Evolutionary conservation across 345 rosid species (phyloP).

Genomic region (Salix exigua): DNA sequence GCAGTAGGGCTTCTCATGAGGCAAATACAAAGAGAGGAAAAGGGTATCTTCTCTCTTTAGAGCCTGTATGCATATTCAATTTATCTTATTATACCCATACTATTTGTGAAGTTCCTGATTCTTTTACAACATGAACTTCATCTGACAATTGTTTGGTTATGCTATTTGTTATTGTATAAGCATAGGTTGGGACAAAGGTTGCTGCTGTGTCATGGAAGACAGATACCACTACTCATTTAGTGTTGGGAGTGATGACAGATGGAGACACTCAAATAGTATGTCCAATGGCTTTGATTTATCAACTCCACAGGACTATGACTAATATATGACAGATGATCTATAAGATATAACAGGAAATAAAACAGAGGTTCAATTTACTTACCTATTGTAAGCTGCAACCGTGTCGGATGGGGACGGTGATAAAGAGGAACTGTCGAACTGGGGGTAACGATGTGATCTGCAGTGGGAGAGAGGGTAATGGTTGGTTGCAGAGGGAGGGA

Average conservation of each 20-base stretch:
- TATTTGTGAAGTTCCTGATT: neutral
- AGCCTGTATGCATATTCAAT: neutral
- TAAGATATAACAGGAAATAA: too few species aligned
- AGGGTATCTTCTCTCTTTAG: neutral
- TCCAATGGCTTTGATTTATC: slow-evolving; percentile 12
- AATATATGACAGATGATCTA: too few species aligned
- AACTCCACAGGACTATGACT: neutral
- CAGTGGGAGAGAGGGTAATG: too few species aligned
- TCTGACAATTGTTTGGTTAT: slow-evolving; percentile 1
- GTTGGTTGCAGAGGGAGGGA: too few species aligned
- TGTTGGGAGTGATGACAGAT: slow-evolving; percentile 78
- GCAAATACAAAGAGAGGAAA: neutral
- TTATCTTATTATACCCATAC: neutral
- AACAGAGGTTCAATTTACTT: too few species aligned
- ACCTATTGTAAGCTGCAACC: too few species aligned
- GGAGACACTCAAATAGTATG: slow-evolving; percentile 79
- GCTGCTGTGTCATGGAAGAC: slow-evolving; percentile 95
- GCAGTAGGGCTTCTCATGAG: neutral
- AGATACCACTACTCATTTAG: slow-evolving; percentile 92
- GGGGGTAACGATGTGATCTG: too few species aligned
- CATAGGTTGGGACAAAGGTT: slow-evolving; percentile 83
- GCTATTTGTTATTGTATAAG: neutral
- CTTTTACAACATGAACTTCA: neutral
- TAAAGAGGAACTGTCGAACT: too few species aligned
- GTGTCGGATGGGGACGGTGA: too few species aligned